phyloP scores from a whole-genome alignment of 108 stramenopile genomes.

The Pseudonitzschia pungens region DNA sequence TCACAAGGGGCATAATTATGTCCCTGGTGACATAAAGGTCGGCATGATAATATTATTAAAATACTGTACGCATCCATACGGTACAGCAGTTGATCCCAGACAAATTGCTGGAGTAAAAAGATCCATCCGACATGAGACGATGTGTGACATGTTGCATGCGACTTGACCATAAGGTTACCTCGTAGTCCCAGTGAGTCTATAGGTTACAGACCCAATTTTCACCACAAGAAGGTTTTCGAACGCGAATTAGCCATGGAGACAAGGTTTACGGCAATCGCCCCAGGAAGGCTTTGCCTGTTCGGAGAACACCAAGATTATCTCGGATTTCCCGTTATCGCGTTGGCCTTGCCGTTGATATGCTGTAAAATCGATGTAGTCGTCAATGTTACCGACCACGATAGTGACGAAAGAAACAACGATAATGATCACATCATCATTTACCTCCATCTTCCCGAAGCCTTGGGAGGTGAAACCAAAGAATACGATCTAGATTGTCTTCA shows the following conservation, averaged over 20 bases:
- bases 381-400: not conserved
- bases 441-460: conserved; percentile 16
- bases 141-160: no score
- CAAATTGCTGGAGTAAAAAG: not conserved
- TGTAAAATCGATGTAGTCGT: conserved; percentile 18
- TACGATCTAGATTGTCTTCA: conserved; percentile 33
- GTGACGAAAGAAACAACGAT: not conserved
- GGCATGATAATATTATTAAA: no score
- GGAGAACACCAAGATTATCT: conserved; percentile 51
- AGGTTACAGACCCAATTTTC: no score
- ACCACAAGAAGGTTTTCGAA: not conserved
- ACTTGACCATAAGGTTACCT: no score
- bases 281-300: conserved; percentile 39
- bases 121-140: not conserved
- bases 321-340: conserved; percentile 39
- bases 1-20: no score
- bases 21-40: no score
- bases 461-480: not conserved
- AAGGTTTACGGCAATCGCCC: conserved; percentile 18
- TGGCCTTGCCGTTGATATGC: conserved; percentile 31
- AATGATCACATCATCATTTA: not conserved
- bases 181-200: no score
- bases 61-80: no score
- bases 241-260: not conserved
- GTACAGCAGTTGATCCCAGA: not conserved